These are phyloP conservation scores for Saccharomycodes ludwigii DNA, from an alignment of 805 yeast species.

Conservation along the genomic window DNA sequence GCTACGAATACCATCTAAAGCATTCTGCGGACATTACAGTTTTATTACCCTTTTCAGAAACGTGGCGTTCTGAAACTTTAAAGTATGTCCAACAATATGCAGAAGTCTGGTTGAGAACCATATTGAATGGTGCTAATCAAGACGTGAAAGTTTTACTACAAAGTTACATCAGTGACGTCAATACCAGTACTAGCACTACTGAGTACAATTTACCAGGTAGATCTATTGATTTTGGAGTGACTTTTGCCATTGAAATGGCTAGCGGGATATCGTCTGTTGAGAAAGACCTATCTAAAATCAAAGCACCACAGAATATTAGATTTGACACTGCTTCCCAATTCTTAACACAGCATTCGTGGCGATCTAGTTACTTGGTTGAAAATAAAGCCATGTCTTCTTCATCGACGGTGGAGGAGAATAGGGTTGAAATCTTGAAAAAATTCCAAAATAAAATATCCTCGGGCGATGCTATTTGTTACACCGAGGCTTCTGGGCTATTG, in stretches of 20 bases:
- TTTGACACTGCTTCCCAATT: constrained; percentile 59
- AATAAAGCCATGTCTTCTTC: too few relatives aligned
- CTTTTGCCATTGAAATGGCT: constrained; percentile 86
- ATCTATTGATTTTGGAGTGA: constrained; percentile 65
- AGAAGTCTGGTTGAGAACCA: constrained; percentile 50
- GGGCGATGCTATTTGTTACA: constrained; percentile 15
- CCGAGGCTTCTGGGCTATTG: constrained; percentile 29
- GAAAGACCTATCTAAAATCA: constrained; percentile 44
- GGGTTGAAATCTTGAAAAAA: too few relatives aligned
- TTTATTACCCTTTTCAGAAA: constrained; percentile 49
- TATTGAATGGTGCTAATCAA: constrained; percentile 46
- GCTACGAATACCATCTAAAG: constrained; percentile 43
- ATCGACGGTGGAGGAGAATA: too few relatives aligned
- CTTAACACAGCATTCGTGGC: constrained; percentile 68
- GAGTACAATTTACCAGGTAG: constrained; percentile 19
- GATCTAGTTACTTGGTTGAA: constrained; percentile 30
- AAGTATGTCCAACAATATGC: constrained; percentile 46
- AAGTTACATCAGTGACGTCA: constrained; percentile 57
- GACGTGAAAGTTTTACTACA: constrained; percentile 75
- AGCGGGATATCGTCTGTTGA: constrained; percentile 58
- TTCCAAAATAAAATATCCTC: constrained; percentile 9
- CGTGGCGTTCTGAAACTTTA: constrained; percentile 67
- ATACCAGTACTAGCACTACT: not conserved
- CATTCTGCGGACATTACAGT: constrained; percentile 24
- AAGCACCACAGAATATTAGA: constrained; percentile 20